phyloP scores from a whole-genome alignment of 75 land plant species.

The Larix kaempferi region DNA sequence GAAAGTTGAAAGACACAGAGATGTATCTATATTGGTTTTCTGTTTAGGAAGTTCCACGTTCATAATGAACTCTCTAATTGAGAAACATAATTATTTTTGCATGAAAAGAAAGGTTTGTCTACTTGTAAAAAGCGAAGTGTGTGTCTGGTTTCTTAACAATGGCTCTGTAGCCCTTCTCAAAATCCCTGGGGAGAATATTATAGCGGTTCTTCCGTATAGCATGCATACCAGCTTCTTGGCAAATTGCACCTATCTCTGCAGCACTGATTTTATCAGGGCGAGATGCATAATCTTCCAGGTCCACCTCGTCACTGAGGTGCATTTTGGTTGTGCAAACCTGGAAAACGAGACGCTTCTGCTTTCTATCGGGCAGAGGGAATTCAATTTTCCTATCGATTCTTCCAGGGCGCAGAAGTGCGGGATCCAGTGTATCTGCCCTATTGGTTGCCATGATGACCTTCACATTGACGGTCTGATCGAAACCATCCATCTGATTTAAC shows the following conservation, averaged over 20 bases:
- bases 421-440: slow-evolving; percentile 86
- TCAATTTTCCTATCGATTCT: too few relatives aligned
- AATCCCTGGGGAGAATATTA: slow-evolving; percentile 89
- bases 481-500: slow-evolving; percentile 96
- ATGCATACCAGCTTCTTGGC: slow-evolving; percentile 94
- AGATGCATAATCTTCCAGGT: slow-evolving; percentile 91
- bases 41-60: too few relatives aligned
- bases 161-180: slow-evolving; percentile 83
- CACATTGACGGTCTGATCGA: slow-evolving; percentile 93
- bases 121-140: slow-evolving; percentile 88
- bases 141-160: slow-evolving; percentile 95
- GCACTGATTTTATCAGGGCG: slow-evolving; percentile 95
- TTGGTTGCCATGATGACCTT: slow-evolving; percentile 96
- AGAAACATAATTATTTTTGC: too few relatives aligned
- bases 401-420: too few relatives aligned
- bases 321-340: slow-evolving; percentile 94
- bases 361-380: too few relatives aligned
- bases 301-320: slow-evolving; percentile 94
- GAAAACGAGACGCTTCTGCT: slow-evolving; percentile 86
- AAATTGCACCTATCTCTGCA: slow-evolving; percentile 95
- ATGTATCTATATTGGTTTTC: too few relatives aligned
- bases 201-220: too few relatives aligned
- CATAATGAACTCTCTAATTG: too few relatives aligned
- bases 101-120: neutral
- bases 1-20: too few relatives aligned